These are phyloP conservation scores for Cryphonectria nitschkei DNA, from an alignment of 2,329 filamentous ascomycete genomes.

Conservation along the genomic window DNA sequence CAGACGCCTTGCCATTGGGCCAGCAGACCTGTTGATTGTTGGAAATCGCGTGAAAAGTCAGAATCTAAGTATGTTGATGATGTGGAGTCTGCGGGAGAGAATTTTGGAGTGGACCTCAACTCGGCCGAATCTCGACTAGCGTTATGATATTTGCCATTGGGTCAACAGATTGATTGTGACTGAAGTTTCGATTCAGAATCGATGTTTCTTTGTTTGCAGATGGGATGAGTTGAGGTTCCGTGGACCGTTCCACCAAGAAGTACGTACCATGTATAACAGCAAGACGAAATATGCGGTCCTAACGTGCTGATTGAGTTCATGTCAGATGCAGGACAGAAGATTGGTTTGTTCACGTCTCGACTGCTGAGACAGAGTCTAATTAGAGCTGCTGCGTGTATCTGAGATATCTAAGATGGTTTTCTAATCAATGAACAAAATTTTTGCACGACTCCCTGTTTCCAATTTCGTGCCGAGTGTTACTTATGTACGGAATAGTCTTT, in stretches of 20 bases:
- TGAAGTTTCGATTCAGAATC: background rate
- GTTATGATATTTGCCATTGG: constrained; percentile 36
- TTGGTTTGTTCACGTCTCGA: background rate
- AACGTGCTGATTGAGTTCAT: background rate
- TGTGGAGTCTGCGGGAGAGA: too few species aligned
- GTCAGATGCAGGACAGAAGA: background rate
- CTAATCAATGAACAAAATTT: background rate
- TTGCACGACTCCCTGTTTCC: background rate
- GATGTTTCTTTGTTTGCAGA: background rate
- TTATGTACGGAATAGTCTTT: background rate
- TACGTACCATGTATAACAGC: background rate
- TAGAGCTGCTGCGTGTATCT: background rate
- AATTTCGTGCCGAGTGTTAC: background rate
- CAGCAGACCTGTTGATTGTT: constrained; percentile 29
- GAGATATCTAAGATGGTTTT: background rate
- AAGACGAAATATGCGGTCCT: background rate
- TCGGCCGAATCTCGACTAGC: too few species aligned
- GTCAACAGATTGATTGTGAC: constrained; percentile 30
- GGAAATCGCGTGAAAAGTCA: background rate
- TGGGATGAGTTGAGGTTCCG: background rate
- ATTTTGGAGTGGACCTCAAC: too few species aligned
- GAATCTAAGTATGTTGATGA: too few species aligned
- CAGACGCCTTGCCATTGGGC: constrained; percentile 43
- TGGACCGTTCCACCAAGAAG: background rate
- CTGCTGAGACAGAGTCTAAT: background rate